Base-by-base conservation (phyloP, 2,329 filamentous ascomycete species). In the Sarocladium oryzae region DNA sequence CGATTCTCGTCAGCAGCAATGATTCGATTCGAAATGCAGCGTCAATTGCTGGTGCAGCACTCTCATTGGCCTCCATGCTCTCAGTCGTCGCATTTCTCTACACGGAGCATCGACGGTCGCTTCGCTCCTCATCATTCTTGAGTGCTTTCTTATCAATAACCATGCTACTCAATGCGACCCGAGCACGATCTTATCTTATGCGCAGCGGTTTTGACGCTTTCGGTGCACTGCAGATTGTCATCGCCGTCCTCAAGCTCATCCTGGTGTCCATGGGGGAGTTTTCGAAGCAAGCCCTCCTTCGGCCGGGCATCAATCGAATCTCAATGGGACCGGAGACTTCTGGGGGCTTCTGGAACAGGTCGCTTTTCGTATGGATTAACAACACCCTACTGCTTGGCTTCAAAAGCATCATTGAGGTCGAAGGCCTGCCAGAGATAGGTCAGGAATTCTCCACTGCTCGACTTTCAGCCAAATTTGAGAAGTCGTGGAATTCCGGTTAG, bases 321-420 rank as follows among this genome's bases (percentile, higher is more conserved):
- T 11, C 30, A 24, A 13, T 56, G 6, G 15, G 40, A 1, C 50
- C 55, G 0, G 70, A 73, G 52, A 61, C 59, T 0, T 66, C 63
- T 0, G 63, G 63, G 0, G 66, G 67, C 0, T 48, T 66, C 7
- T 53, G 69, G 5, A 68, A 57, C 40, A 56, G 65, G 18, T 65
- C 60, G 10, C 37, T 69, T 2, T 69, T 69, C 45, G 66, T 64
- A 64, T 69, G 67, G 67, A 48, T 69, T 10, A 68, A 68, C 28
- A n/a, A 45, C 2, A 50, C 69, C 5, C 60, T 70, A 23, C 41
- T 56, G 1, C 50, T 53, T 15, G 66, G 65, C 7, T 59, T 59
- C 43, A 54, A 51, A 5, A 51, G 51, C 0, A 26, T 61, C 15
- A 55, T 68, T 1, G 55, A 54, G 3, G 49, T 63, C 2, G 53